These are phyloP conservation scores for Cephaloascus albidus DNA, from an alignment of 805 yeast species.

Conservation along the genomic window DNA sequence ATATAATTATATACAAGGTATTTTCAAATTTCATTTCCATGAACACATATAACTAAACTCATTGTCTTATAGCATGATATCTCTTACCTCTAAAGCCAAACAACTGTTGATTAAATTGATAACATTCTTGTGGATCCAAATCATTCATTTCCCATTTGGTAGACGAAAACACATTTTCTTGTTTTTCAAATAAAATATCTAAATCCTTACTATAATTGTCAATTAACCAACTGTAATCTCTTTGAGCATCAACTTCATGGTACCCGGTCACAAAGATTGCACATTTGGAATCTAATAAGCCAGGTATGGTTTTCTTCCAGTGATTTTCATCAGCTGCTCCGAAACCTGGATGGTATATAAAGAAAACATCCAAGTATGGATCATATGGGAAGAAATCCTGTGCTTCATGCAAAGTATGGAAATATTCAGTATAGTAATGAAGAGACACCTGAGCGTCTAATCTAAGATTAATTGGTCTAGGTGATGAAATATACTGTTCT, in stretches of 20 bases:
- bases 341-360: conserved; percentile 93
- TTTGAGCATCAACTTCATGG: conserved; percentile 59
- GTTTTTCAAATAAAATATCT: conserved; percentile 72
- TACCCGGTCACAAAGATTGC: conserved; percentile 86
- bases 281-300: conserved; percentile 87
- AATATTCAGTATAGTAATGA: conserved; percentile 81
- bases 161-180: conserved; percentile 67
- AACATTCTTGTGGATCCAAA: conserved; percentile 84
- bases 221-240: conserved; percentile 66
- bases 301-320: conserved; percentile 83
- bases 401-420: conserved; percentile 83
- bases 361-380: conserved; percentile 89
- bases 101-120: conserved; percentile 81
- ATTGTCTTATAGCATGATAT: conserved; percentile 66
- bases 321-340: conserved; percentile 72
- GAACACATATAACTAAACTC: too few relatives aligned
- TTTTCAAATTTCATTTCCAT: too few relatives aligned
- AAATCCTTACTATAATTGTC: conserved; percentile 62
- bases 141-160: conserved; percentile 95
- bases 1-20: too few relatives aligned
- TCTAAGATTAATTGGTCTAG: conserved; percentile 63
- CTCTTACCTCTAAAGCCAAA: conserved; percentile 96
- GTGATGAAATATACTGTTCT: conserved; percentile 46
- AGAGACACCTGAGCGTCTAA: conserved; percentile 67
- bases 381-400: conserved; percentile 97